Conservation (phyloP, 805 yeast genomes). For the Brettanomyces sp. region DNA sequence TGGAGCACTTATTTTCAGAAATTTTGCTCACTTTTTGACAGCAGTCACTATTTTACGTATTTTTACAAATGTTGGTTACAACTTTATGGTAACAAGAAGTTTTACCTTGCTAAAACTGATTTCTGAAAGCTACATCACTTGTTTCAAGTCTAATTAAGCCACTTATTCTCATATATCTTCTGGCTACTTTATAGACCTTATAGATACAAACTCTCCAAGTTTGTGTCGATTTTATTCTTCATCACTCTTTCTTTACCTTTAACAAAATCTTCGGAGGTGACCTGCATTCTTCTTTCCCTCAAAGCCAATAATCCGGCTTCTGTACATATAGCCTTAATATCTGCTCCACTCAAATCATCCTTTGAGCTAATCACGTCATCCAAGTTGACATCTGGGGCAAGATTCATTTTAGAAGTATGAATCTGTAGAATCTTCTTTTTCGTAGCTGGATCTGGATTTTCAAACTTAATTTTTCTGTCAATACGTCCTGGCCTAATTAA, state of each 20-base stretch:
- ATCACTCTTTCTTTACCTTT: constrained; percentile 90
- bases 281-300: constrained; percentile 97
- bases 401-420: constrained; percentile 89
- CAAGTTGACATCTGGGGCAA: constrained; percentile 78
- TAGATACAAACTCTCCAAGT: constrained; percentile 85
- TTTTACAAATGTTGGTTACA: no score
- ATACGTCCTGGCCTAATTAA: constrained; percentile 95
- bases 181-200: constrained; percentile 3
- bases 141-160: no score
- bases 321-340: constrained; percentile 94
- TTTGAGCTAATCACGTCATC: constrained; percentile 83
- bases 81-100: no score
- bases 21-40: no score
- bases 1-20: no score
- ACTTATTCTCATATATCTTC: no score
- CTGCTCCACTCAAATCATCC: constrained; percentile 95
- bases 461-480: constrained; percentile 90
- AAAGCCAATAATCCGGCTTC: constrained; percentile 94
- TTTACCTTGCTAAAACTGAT: no score
- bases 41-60: no score
- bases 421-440: constrained; percentile 87
- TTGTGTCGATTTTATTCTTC: constrained; percentile 95
- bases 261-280: constrained; percentile 86
- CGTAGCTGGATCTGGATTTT: constrained; percentile 88
- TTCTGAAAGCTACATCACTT: no score